Conservation (phyloP, 2,329 filamentous ascomycete species). For the Pseudogymnoascus sp. region DNA sequence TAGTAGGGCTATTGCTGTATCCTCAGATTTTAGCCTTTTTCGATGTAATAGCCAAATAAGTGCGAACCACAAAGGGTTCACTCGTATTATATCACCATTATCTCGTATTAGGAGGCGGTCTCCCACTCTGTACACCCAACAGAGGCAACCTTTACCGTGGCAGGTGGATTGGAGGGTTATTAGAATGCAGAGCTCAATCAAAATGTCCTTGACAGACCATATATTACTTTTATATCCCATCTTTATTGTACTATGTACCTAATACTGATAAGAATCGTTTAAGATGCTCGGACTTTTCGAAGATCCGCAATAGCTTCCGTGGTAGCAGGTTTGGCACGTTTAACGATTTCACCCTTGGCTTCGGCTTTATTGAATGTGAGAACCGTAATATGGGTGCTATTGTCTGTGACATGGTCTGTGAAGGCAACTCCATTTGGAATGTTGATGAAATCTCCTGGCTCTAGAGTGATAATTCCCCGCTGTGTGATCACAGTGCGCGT, state of each 20-base stretch:
- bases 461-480: neutral
- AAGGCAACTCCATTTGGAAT: neutral
- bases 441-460: neutral
- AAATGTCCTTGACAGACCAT: neutral
- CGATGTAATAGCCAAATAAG: neutral
- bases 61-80: neutral
- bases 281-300: neutral
- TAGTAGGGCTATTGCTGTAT: neutral
- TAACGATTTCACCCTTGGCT: neutral
- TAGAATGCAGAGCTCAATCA: neutral
- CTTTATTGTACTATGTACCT: neutral
- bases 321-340: neutral
- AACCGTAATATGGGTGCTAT: neutral
- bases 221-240: neutral
- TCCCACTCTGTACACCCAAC: neutral
- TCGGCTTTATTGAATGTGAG: neutral
- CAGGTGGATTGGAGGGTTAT: neutral
- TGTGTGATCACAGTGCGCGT: neutral
- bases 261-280: neutral
- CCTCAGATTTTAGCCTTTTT: neutral
- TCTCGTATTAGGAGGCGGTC: neutral
- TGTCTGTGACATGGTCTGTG: neutral
- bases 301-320: neutral
- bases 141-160: neutral
- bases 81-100: neutral